Base-by-base conservation (phyloP, 164 flowering plant species). In the Aristolochia californica region DNA sequence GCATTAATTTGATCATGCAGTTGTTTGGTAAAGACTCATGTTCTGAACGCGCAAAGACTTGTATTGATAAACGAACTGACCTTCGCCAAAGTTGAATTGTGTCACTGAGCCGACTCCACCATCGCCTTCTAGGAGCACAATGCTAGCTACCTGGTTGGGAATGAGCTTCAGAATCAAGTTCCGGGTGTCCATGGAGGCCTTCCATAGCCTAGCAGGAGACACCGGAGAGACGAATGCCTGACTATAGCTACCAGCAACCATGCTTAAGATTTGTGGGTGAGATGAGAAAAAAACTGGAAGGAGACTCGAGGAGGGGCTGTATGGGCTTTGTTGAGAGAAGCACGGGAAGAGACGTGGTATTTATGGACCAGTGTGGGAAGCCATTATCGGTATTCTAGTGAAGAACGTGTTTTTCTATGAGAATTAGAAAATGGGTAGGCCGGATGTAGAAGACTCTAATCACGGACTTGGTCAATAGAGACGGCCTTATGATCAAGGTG, bases 31-130 rank as follows among this genome's bases (percentile, higher is more conserved):
- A 8, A 15, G 9, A 8, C 45, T 9, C 15, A 43, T n/a, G 17
- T 44, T 2, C 8, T n/a, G 17, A 14, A 44, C 13, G 1, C 13
- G 2, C 17, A 44, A 44, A 44, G 4, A 2, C n/a, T n/a, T n/a
- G 16, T 44, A 47, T 17, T 13, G 15, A 47, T 5, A 5, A 5
- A 10, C 7, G 13, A 13, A 12, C 23, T 21, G 12, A 56, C 48
- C 58, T 9, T 20, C 26, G 12, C 16, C 21, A 26, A 56, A 56
- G 48, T 20, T 56, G 26, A 56, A 34, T 56, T 56, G 18, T 45
- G 18, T 56, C 24, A 56, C 24, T 12, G 58, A 40, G 24, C 58
- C 58, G 4, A 22, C 58, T 15, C 58, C 58, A 40, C 58, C 58
- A 15, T 56, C 58, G 40, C 58, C 58, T 20, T 56, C 47, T 11